A percentile compares a stretch with the other conserved stretches of the same genome.
These are phyloP conservation scores for Detonula confervacea DNA, from an alignment of 352 stramenopile genomes.

Conservation along the genomic window DNA sequence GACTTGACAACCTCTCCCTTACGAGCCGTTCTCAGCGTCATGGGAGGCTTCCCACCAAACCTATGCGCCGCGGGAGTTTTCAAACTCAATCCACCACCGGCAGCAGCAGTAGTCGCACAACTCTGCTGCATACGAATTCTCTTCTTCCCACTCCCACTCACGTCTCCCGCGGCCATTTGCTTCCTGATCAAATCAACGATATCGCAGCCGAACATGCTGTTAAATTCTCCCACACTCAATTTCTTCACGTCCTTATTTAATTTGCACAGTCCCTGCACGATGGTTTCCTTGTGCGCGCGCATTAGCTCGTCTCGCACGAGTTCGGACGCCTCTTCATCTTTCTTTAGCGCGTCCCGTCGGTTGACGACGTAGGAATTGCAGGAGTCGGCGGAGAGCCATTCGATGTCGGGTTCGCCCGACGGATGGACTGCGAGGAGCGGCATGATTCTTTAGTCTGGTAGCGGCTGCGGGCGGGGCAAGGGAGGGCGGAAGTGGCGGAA, in stretches of 20 bases:
- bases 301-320: slow-evolving; percentile 28
- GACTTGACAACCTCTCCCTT: slow-evolving; percentile 35
- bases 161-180: slow-evolving; percentile 13
- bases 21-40: slow-evolving; percentile 36
- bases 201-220: slow-evolving; percentile 44
- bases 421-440: slow-evolving; percentile 1
- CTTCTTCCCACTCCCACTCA: slow-evolving; percentile 10
- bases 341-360: slow-evolving; percentile 17
- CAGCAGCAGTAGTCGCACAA: neutral
- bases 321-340: slow-evolving; percentile 26
- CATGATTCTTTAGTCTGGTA: neutral
- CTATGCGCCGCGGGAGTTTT: slow-evolving; percentile 46
- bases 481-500: neutral
- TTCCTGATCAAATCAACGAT: slow-evolving; percentile 36
- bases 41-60: slow-evolving; percentile 16
- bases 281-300: slow-evolving; percentile 25
- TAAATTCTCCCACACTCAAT: slow-evolving; percentile 47
- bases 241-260: slow-evolving; percentile 41
- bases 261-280: slow-evolving; percentile 39
- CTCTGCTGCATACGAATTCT: too few species aligned
- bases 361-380: slow-evolving; percentile 13
- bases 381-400: slow-evolving; percentile 34
- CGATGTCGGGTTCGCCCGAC: slow-evolving; percentile 20
- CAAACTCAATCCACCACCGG: slow-evolving; percentile 21
- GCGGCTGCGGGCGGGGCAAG: neutral